These are phyloP conservation scores for Blastocystis sp. DNA, from an alignment of 352 stramenopile species.

Conservation along the genomic window DNA sequence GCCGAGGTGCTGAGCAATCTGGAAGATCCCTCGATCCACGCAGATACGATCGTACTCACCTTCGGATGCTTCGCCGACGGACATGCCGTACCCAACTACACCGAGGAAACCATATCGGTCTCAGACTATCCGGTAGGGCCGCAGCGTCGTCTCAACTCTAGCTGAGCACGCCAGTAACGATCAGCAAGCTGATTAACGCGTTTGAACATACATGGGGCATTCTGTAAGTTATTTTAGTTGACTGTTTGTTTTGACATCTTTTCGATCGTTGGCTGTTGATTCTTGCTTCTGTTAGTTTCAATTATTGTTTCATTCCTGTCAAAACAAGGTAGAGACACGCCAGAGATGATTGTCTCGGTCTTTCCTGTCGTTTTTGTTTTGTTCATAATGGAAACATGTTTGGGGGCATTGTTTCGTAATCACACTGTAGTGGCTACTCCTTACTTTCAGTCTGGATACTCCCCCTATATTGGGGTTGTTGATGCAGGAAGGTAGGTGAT, in stretches of 20 bases:
- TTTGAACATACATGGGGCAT: constrained; percentile 98
- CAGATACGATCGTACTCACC: constrained; percentile 72
- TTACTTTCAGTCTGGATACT: background rate
- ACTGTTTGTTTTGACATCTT: background rate
- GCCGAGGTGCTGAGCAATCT: constrained; percentile 15
- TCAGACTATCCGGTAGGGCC: constrained; percentile 28
- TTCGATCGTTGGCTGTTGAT: too few relatives aligned
- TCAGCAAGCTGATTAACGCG: constrained; percentile 87
- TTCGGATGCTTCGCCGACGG: constrained; percentile 51
- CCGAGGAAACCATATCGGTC: constrained; percentile 44
- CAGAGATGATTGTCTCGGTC: background rate
- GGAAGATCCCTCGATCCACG: constrained; percentile 82
- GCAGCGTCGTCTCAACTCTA: constrained; percentile 61
- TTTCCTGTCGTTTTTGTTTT: background rate
- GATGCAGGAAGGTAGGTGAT: constrained; percentile 41
- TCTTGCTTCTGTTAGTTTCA: background rate
- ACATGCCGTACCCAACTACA: constrained; percentile 67
- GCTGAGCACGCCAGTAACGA: constrained; percentile 89
- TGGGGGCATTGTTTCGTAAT: background rate
- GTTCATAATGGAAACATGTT: background rate
- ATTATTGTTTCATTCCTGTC: background rate
- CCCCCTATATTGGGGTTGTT: constrained; percentile 14
- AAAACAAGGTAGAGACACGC: background rate
- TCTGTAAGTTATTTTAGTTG: constrained; percentile 74
- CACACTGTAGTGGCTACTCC: background rate